Evolutionary conservation across 2,329 filamentous ascomycete genomes (phyloP).

Genomic region (Trichoderma koningiopsis): DNA sequence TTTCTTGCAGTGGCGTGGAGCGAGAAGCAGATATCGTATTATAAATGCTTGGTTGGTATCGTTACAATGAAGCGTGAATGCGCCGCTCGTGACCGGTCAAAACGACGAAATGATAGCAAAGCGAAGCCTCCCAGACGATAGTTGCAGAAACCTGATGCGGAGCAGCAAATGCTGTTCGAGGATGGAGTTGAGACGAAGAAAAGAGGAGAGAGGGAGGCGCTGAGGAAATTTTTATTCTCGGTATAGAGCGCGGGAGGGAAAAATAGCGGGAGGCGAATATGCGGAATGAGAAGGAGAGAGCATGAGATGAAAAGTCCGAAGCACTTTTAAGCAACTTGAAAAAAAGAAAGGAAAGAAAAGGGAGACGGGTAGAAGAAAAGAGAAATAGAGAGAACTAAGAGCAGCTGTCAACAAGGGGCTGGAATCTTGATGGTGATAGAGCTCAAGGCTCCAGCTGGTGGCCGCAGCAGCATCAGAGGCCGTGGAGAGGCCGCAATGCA

Average conservation of each 20-base stretch:
- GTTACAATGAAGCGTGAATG: not conserved
- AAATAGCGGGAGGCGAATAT: constrained; percentile 10
- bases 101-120: not conserved
- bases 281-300: not conserved
- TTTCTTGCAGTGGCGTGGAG: not conserved
- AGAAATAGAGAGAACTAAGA: not conserved
- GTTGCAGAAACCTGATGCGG: not conserved
- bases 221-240: not conserved
- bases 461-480: not conserved
- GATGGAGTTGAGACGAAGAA: not conserved
- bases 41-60: not conserved
- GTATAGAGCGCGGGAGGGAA: not conserved
- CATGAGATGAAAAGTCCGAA: constrained; percentile 7
- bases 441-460: constrained; percentile 5
- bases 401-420: not conserved
- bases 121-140: not conserved
- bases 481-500: not conserved
- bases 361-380: not conserved
- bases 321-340: not conserved
- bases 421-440: not conserved
- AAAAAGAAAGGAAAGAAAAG: not conserved
- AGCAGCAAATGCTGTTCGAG: not conserved
- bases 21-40: not conserved
- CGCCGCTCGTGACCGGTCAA: not conserved
- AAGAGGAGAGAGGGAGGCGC: not conserved